Conservation (phyloP, 345 rosid genomes). For the Geranium rotundifolium region DNA sequence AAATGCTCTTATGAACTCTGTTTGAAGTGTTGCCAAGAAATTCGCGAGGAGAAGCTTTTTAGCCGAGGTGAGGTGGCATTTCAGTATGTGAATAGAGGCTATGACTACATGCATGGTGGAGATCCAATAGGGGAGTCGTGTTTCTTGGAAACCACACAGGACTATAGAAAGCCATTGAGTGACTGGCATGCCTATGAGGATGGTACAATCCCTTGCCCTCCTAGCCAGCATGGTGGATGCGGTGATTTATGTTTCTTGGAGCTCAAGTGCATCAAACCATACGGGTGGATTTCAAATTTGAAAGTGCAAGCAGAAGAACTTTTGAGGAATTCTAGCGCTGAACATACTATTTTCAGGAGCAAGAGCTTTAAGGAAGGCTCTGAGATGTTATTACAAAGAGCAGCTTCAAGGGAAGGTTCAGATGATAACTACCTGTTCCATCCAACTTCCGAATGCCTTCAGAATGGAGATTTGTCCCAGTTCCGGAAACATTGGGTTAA, state of each 20-base stretch:
- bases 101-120: slow-evolving; percentile 57
- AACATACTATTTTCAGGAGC: slow-evolving; percentile 10
- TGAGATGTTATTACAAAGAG: slow-evolving; percentile 19
- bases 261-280: slow-evolving; percentile 49
- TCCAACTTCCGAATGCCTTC: slow-evolving; percentile 30
- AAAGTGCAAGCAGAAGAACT: slow-evolving; percentile 27
- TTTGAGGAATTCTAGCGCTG: slow-evolving; percentile 15
- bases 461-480: slow-evolving; percentile 26
- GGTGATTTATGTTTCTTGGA: slow-evolving; percentile 36
- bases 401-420: slow-evolving; percentile 46
- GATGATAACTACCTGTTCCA: slow-evolving; percentile 53
- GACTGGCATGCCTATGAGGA: slow-evolving; percentile 33
- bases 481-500: slow-evolving; percentile 66
- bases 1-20: slow-evolving; percentile 71
- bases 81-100: slow-evolving; percentile 38
- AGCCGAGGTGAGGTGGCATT: slow-evolving; percentile 31
- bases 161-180: slow-evolving; percentile 12
- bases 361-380: slow-evolving; percentile 13
- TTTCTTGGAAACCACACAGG: slow-evolving; percentile 13
- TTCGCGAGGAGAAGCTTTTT: slow-evolving; percentile 35
- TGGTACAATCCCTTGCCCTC: slow-evolving; percentile 63
- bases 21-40: slow-evolving; percentile 67
- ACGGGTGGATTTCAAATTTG: slow-evolving; percentile 38
- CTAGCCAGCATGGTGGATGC: slow-evolving; percentile 67
- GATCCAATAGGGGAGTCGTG: slow-evolving; percentile 21